Conservation (phyloP, 441 rosid genomes). For the Oxalis stricta region DNA sequence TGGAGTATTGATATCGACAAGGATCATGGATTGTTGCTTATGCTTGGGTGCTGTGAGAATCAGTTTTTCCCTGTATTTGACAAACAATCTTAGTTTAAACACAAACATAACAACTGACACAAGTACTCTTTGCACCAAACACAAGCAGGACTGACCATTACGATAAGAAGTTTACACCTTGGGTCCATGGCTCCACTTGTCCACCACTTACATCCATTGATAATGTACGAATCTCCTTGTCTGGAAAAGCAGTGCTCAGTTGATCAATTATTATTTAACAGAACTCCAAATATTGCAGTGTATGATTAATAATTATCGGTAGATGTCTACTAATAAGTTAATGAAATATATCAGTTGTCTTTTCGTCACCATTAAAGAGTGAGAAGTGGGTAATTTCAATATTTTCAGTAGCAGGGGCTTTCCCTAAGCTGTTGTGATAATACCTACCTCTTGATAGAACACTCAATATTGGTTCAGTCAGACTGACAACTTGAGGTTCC, state of each 20-base stretch:
- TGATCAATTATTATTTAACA: constrained; percentile 1
- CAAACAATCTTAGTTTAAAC: constrained; percentile 1
- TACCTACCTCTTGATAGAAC: constrained; percentile 77
- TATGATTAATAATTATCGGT: background rate
- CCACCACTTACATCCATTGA: constrained; percentile 98
- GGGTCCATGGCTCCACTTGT: constrained; percentile 99
- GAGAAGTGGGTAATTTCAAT: background rate
- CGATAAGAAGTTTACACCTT: constrained; percentile 80
- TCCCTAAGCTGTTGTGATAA: background rate
- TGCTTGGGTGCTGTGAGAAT: constrained; percentile 64
- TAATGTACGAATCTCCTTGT: constrained; percentile 68
- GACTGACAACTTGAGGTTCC: constrained; percentile 98
- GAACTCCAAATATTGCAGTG: constrained; percentile 2
- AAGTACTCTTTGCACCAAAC: background rate
- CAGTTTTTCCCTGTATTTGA: constrained; percentile 77
- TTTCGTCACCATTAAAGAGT: background rate
- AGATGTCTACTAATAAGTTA: background rate
- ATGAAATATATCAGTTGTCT: background rate
- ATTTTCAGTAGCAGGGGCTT: background rate
- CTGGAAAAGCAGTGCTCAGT: constrained; percentile 22
- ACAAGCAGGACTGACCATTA: constrained; percentile 61
- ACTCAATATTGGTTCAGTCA: constrained; percentile 94
- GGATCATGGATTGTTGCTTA: constrained; percentile 94
- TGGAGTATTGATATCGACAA: constrained; percentile 68
- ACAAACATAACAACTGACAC: background rate